Evolutionary conservation across 352 stramenopile species (phyloP).

Genomic region (Ophiocytium majus): DNA sequence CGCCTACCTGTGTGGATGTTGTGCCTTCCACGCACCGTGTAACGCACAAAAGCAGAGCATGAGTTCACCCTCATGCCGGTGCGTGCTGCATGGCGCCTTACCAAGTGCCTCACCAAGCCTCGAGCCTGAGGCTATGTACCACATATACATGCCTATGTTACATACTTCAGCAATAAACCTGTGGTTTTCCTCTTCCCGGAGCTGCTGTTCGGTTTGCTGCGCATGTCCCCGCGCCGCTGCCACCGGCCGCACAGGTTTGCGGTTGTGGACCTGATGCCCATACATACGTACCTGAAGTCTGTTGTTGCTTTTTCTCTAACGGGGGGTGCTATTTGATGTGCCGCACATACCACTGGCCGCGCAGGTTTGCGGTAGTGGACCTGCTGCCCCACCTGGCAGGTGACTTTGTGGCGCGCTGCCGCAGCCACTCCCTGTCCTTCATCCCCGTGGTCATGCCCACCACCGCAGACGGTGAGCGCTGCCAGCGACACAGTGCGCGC

Average conservation of each 20-base stretch:
- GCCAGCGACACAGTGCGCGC: too few relatives aligned
- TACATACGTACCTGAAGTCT: not conserved
- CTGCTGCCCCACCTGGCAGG: conserved; percentile 87
- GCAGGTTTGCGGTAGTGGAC: conserved; percentile 97
- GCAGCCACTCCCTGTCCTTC: conserved; percentile 79
- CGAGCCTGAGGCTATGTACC: too few relatives aligned
- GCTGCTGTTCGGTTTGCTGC: not conserved
- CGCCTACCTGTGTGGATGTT: too few relatives aligned
- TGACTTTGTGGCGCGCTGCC: conserved; percentile 77
- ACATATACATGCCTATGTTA: too few relatives aligned
- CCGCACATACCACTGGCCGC: not conserved
- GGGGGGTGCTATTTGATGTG: not conserved
- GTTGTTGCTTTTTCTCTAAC: not conserved
- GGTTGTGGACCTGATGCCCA: not conserved
- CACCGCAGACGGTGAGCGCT: conserved; percentile 74
- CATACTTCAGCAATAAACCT: too few relatives aligned
- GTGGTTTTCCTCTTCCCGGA: not conserved
- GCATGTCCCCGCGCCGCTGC: not conserved
- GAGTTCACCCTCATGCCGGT: too few relatives aligned
- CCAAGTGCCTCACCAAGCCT: too few relatives aligned
- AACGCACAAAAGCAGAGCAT: too few relatives aligned
- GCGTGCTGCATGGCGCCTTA: too few relatives aligned
- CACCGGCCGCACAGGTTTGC: not conserved
- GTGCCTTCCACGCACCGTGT: too few relatives aligned
- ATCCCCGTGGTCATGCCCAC: conserved; percentile 93